Conservation (phyloP, 2,329 filamentous ascomycete species). For the Paecilomyces sp. region DNA sequence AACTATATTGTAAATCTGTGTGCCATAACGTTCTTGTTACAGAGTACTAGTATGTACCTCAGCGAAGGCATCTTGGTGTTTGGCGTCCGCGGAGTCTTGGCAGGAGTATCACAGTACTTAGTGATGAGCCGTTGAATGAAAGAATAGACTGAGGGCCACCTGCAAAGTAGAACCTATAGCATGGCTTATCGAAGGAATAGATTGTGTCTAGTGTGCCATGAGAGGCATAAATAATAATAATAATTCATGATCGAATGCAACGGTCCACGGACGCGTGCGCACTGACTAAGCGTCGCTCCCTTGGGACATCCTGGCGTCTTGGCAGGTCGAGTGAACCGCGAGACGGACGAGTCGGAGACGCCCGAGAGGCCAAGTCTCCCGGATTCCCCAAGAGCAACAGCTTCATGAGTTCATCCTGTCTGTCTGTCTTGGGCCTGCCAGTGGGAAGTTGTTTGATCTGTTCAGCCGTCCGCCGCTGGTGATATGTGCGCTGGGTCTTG, state of each 20-base stretch:
- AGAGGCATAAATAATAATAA: too few species aligned
- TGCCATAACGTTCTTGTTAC: background rate
- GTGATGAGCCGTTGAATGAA: too few species aligned
- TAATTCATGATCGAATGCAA: too few species aligned
- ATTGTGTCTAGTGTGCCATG: background rate
- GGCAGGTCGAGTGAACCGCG: background rate
- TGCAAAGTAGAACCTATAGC: too few species aligned
- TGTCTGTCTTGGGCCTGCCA: background rate
- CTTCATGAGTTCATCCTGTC: background rate
- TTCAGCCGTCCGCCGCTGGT: slow-evolving; percentile 4
- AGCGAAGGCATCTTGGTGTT: too few species aligned
- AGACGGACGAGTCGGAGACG: slow-evolving; percentile 1
- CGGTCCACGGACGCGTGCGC: background rate
- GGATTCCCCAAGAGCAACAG: background rate
- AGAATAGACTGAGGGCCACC: too few species aligned
- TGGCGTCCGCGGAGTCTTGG: too few species aligned
- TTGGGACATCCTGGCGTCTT: background rate
- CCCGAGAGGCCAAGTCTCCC: background rate
- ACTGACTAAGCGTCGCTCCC: background rate
- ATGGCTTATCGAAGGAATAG: background rate
- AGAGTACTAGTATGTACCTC: background rate
- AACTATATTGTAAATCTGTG: background rate
- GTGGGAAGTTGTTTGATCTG: background rate
- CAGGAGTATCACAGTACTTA: too few species aligned
- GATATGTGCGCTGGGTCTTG: slow-evolving; percentile 31